Base-by-base conservation (phyloP, 1,139 yeast genomes). In the Taphrina pruni region DNA sequence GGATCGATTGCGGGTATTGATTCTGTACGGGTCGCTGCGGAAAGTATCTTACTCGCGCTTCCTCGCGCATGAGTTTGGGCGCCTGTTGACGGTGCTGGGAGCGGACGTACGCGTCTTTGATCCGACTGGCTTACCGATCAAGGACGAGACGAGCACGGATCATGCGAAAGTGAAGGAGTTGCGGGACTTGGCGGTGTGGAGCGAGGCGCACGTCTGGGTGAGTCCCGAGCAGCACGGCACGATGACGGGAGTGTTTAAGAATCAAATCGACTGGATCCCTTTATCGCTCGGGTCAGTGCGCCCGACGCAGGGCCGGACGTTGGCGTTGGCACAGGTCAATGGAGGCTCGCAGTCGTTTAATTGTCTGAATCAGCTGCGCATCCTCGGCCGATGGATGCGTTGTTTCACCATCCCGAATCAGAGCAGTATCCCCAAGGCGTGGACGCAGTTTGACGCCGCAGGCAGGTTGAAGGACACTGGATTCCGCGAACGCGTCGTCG, bases 351-450 rank as follows among this genome's bases (percentile, higher is more conserved):
- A 69, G 38, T 65, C 70, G 9, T 69, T 69, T 36, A 69, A 69
- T 39, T 51, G 66, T 12, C 61, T 69, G 35, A 69, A 69, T 52
- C 56, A 69, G 36, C 41, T 69, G 26, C 70, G 70, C 26, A 58
- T 69, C 39, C 62, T 69, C 6, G 70, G 70, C 17, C 70, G 70
- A n/a, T 69, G 70, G 70, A 69, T 69, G 70, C 65, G 70, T 43
- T 65, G 67, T 41, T 58, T 69, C 56, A 58, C 69, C 41, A 65
- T 69, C 20, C 70, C 70, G 36, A 69, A 69, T 17, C 70, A 69
- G 48, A 57, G 66, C 21, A 66, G 70, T 38, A 58, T 69, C 1
- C 70, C 70, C 8, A 69, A 69, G 36, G 70, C 70, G 11, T 69
- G 66, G 65, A 65, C 69, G 35, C 66, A 69, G 32, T 69, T 69